Conservation (phyloP, 2,329 filamentous ascomycete species). For the Talaromyces atroroseus region DNA sequence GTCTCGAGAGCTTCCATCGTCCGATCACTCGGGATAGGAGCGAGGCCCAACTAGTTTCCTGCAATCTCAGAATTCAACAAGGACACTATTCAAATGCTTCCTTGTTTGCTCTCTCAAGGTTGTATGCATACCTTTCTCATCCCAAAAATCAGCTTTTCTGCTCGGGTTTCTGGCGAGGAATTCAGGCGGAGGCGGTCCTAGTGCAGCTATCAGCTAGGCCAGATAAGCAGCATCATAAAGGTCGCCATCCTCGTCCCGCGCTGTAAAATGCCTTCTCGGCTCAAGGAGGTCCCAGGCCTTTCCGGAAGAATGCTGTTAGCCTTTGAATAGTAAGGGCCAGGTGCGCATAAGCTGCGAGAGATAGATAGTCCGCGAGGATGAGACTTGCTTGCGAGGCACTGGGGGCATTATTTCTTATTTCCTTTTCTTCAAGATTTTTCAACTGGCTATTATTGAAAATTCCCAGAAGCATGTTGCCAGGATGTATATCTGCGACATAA, state of each 20-base stretch:
- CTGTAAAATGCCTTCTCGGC: neutral
- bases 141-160: constrained; percentile 3
- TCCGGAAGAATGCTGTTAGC: neutral
- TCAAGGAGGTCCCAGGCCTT: constrained; percentile 2
- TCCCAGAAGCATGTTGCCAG: constrained; percentile 45
- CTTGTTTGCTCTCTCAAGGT: neutral
- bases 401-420: constrained; percentile 40
- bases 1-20: neutral
- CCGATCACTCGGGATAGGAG: neutral
- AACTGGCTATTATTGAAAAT: constrained; percentile 38
- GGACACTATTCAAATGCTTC: neutral
- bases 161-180: neutral
- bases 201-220: constrained; percentile 1
- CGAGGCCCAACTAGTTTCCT: neutral
- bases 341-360: constrained; percentile 27
- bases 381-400: constrained; percentile 34
- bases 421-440: constrained; percentile 34
- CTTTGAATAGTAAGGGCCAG: neutral
- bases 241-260: neutral
- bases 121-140: neutral
- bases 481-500: constrained; percentile 36
- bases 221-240: constrained; percentile 2
- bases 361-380: constrained; percentile 24
- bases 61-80: neutral
- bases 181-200: constrained; percentile 3